Percentiles rank a stretch among this genome's conserved stretches.
These are phyloP conservation scores for Trichopus zeylanicus DNA, from an alignment of 116 monocot genomes.

Conservation along the genomic window DNA sequence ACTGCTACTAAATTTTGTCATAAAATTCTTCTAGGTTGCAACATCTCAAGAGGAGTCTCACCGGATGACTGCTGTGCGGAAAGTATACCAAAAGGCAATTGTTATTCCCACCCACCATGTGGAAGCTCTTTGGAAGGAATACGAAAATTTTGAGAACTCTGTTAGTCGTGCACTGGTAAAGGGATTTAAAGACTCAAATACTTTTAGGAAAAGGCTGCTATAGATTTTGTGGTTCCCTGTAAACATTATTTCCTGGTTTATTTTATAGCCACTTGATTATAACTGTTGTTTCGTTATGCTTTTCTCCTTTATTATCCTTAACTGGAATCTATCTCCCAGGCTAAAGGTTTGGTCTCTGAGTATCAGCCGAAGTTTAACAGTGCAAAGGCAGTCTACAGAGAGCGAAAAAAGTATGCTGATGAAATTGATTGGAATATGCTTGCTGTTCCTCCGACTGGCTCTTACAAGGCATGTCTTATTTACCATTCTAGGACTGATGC, in stretches of 20 bases:
- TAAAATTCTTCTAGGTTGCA: conserved; percentile 29
- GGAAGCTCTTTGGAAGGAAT: conserved; percentile 96
- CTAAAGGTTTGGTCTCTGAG: conserved; percentile 88
- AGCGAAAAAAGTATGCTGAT: conserved; percentile 86
- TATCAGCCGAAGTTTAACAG: conserved; percentile 97
- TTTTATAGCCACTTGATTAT: no score
- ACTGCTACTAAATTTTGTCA: conserved; percentile 2
- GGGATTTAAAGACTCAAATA: neutral
- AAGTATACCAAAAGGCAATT: conserved; percentile 87
- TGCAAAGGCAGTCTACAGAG: conserved; percentile 91
- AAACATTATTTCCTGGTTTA: no score
- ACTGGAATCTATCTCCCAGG: conserved; percentile 32
- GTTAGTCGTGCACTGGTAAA: conserved; percentile 87
- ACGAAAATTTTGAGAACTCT: conserved; percentile 96
- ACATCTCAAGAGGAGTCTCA: conserved; percentile 90
- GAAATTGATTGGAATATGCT: conserved; percentile 99
- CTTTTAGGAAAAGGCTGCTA: no score
- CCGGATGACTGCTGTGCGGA: conserved; percentile 83
- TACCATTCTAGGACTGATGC: neutral
- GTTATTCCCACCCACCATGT: conserved; percentile 89
- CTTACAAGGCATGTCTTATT: conserved; percentile 45
- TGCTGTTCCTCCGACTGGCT: conserved; percentile 89
- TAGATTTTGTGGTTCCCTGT: no score
- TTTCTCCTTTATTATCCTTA: neutral
- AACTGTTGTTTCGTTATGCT: neutral